Base-by-base conservation (phyloP, 805 yeast genomes). In the Kluyveromyces lactis region DNA sequence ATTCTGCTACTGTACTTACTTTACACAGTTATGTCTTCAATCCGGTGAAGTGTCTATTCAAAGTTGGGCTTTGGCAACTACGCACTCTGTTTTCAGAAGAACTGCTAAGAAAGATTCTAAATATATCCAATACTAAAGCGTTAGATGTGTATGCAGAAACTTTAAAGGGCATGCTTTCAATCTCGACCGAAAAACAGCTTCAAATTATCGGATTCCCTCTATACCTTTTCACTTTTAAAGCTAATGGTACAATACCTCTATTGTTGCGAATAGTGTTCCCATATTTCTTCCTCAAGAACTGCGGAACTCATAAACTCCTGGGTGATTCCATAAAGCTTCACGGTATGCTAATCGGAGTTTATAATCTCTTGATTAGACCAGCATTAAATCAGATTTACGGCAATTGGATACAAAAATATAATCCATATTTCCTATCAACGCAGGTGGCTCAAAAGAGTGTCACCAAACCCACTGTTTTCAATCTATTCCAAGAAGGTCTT, bases 61-160 rank as follows among this genome's bases (percentile, higher is more conserved):
- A 50, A 32, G 18, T 54, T 10, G 56, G 56, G 2, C 26, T 56
- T 12, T 50, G 53, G 53, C 60, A 54, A 42, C 36, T 56, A 24
- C 39, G 60, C 21, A 41, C 48, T 18, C 23, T 56, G 9, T 55
- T 56, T 23, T 58, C 60, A 4, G 62, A 56, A 36, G 43, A 36
- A n/a, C 43, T 43, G 13, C 33, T 56, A 19, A 40, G 53, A 31
- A 28, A 41, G n/a, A 9, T 56, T 17, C 34, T 56, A 19, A 47
- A 52, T 30, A 49, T 50, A 12, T 46, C 53, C 31, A 54, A 55
- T 10, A 51, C 62, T 12, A 53, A 46, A 31, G 56, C 58, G 1
- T 36, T 56, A 17, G 60, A 56, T 41, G 54, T 55, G 1, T 56
- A 50, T 38, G 37, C 43, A 15, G 49, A 51, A 17, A 45, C 56